phyloP scores from a whole-genome alignment of 2,329 filamentous ascomycete species.

The Myrmaecium sp. region DNA sequence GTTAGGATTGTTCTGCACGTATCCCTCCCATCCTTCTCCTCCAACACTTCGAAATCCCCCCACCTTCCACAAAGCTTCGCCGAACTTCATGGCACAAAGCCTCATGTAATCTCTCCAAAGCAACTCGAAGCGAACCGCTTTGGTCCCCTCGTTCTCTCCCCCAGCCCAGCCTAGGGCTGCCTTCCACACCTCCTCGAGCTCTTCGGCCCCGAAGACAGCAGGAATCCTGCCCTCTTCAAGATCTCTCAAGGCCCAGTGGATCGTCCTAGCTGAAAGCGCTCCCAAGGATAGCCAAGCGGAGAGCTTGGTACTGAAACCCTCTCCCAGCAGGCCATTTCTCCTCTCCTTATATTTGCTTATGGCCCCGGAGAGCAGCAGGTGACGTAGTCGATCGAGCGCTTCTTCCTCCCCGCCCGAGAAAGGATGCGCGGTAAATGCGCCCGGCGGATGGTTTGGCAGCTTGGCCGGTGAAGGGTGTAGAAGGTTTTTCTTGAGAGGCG shows the following conservation, averaged over 20 bases:
- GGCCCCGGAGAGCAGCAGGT: slow-evolving; percentile 43
- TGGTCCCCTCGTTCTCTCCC: slow-evolving; percentile 57
- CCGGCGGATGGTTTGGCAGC: slow-evolving; percentile 35
- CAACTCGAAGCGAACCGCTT: slow-evolving; percentile 53
- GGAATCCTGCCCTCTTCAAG: slow-evolving; percentile 46
- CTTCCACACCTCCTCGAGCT: slow-evolving; percentile 9
- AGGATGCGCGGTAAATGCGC: slow-evolving; percentile 42
- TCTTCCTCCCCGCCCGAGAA: slow-evolving; percentile 50
- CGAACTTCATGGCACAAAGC: slow-evolving; percentile 56
- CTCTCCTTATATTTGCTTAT: slow-evolving; percentile 52
- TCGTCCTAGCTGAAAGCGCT: slow-evolving; percentile 53
- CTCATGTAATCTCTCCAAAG: slow-evolving; percentile 73
- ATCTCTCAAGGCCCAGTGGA: slow-evolving; percentile 48
- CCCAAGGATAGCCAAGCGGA: slow-evolving; percentile 59
- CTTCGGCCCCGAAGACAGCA: slow-evolving; percentile 8
- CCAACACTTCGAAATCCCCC: too few species aligned
- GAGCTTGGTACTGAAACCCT: slow-evolving; percentile 59
- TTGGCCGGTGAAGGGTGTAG: slow-evolving; percentile 21
- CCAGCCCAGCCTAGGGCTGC: slow-evolving; percentile 41
- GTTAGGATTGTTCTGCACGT: too few species aligned
- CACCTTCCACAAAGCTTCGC: slow-evolving; percentile 43
- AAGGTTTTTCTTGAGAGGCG: slow-evolving; percentile 31
- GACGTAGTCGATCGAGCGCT: slow-evolving; percentile 40
- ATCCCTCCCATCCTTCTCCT: too few species aligned
- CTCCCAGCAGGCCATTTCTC: slow-evolving; percentile 52